Evolutionary conservation across 441 rosid genomes (phyloP).

Genomic region (Syzygium syzygioides): DNA sequence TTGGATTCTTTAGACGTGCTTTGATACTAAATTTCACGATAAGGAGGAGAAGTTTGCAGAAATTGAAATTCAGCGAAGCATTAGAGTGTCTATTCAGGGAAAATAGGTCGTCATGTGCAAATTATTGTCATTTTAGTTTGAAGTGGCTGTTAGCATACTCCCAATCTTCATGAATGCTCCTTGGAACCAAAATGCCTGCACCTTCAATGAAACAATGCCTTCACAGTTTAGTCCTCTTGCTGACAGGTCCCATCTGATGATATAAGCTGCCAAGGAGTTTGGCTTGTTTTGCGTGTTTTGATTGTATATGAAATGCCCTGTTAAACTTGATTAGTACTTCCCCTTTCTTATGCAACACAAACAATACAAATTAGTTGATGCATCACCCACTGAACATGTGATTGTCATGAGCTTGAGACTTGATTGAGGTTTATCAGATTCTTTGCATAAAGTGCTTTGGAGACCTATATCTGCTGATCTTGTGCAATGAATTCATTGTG

Average conservation of each 20-base stretch:
- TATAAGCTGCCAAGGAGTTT: background rate
- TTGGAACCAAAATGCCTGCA: background rate
- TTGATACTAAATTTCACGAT: background rate
- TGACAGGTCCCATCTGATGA: background rate
- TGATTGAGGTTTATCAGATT: background rate
- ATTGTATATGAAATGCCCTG: background rate
- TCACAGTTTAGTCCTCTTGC: background rate
- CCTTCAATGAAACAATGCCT: background rate
- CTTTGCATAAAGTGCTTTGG: background rate
- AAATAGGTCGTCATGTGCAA: background rate
- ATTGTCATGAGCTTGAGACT: background rate
- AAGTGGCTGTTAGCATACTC: background rate
- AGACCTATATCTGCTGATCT: background rate
- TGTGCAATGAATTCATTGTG: background rate
- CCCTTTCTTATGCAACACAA: background rate
- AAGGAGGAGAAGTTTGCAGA: background rate
- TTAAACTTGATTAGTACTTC: background rate
- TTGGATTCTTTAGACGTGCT: background rate
- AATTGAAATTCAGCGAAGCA: background rate
- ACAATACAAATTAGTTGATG: background rate
- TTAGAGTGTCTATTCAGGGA: background rate
- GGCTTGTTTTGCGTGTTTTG: background rate
- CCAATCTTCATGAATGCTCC: background rate
- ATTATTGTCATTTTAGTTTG: background rate
- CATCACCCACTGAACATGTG: background rate